These are phyloP conservation scores for Cladosporium sphaerospermum DNA, from an alignment of 2,329 filamentous ascomycete genomes.

Conservation along the genomic window DNA sequence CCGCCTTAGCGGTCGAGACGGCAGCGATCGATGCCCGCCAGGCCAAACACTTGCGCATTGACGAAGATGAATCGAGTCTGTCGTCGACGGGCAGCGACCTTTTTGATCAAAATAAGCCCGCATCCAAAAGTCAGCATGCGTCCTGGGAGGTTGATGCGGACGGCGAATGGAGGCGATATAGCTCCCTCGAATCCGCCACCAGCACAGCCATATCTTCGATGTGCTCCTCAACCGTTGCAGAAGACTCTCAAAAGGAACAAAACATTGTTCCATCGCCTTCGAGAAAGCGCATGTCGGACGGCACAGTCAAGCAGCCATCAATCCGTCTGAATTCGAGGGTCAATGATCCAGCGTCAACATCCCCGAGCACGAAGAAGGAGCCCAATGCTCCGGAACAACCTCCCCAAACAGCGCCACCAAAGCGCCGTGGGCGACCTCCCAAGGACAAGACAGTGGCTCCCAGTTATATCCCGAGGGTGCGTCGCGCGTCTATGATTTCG, in stretches of 20 bases:
- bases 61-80: constrained; percentile 28
- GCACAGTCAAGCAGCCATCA: constrained; percentile 20
- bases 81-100: constrained; percentile 27
- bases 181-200: constrained; percentile 28
- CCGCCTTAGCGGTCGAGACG: constrained; percentile 7
- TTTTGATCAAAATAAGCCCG: constrained; percentile 20
- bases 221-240: constrained; percentile 25
- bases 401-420: constrained; percentile 15
- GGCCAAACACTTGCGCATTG: constrained; percentile 4
- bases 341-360: neutral
- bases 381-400: constrained; percentile 1
- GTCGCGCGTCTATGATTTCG: constrained; percentile 21
- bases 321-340: constrained; percentile 1
- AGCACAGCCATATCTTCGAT: constrained; percentile 31
- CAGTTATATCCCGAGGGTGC: constrained; percentile 15
- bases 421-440: constrained; percentile 27
- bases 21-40: constrained; percentile 2
- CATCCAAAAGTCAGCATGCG: constrained; percentile 8
- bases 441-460: constrained; percentile 20
- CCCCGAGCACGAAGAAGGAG: constrained; percentile 1
- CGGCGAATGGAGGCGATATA: constrained; percentile 28
- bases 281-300: constrained; percentile 27
- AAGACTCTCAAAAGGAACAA: constrained; percentile 16
- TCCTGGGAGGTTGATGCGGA: constrained; percentile 17
- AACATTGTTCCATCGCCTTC: constrained; percentile 14